Base-by-base conservation (phyloP, 2,329 filamentous ascomycete genomes). In the Phialophora tarda region DNA sequence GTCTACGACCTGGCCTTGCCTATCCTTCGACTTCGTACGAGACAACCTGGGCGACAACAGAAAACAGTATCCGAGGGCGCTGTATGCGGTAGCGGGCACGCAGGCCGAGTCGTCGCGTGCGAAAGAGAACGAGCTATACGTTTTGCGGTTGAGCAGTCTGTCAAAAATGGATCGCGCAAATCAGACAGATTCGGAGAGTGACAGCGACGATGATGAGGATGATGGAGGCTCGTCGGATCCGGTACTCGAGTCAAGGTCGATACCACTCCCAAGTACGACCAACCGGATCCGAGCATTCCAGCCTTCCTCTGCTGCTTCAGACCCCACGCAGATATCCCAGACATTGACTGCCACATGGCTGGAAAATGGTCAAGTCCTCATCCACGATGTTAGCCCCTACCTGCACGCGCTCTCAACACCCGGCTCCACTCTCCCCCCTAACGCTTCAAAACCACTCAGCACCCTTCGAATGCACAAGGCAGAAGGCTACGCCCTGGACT, bases 401-500 rank as follows among this genome's bases (percentile, higher is more conserved):
- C 87, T 98, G 64, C 84, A 88, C 64, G 91, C 92, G 59, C 97
- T 99, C 78, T 94, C 98, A 77, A 91, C 87, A 65, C 95, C 95
- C 1, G 94, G 95, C 66, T 90, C 89, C 50, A 83, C 88, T 71
- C 87, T 98, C 71, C 88, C 91, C 6, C 84, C 92, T 1, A 88
- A 91, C 74, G 91, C 96, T 76, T 94, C 93, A 78, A 96, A 96
- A 81, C 93, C 95, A 38, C 80, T 96, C 59, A 91, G 86, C 71
- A 97, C 92, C 2, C 88, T 99, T 73, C 88, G 91, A 73, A 92
- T 94, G 73, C 95, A 99, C 85, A 94, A 93, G 81, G 82, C 88
- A 12, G 95, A 99, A 82, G 95, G 95, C 57, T 99, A 98, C 78
- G 95, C 92, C 0, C 80, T 99, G n/a, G 95, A 97, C 80, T 99